Evolutionary conservation across 73 alveolate species (phyloP).

Genomic region (Stentor coeruleus): DNA sequence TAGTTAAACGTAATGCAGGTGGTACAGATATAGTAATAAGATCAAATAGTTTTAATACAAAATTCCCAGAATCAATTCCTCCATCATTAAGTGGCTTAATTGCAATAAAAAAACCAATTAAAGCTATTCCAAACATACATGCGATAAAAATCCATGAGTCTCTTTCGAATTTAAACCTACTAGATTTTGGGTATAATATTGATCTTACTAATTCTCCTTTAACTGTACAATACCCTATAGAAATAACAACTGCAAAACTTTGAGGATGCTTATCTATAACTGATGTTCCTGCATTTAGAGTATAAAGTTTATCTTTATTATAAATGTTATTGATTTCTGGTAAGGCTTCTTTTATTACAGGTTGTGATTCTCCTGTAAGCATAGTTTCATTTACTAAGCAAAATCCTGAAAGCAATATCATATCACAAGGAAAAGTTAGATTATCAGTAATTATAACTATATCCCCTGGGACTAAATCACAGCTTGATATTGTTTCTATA

Average conservation of each 20-base stretch:
- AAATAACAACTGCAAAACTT: slow-evolving; percentile 60
- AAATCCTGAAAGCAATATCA: slow-evolving; percentile 78
- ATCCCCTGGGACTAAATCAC: slow-evolving; percentile 96
- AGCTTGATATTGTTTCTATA: background rate
- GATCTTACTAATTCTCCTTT: slow-evolving; percentile 89
- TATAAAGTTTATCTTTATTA: slow-evolving; percentile 62
- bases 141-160: slow-evolving; percentile 84
- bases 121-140: slow-evolving; percentile 72
- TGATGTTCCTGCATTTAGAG: slow-evolving; percentile 88
- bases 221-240: slow-evolving; percentile 82
- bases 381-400: slow-evolving; percentile 83
- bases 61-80: background rate
- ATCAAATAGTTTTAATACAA: slow-evolving; percentile 39
- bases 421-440: slow-evolving; percentile 87
- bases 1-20: slow-evolving; percentile 72
- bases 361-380: slow-evolving; percentile 95
- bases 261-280: slow-evolving; percentile 60
- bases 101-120: slow-evolving; percentile 52
- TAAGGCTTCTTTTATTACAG: slow-evolving; percentile 71
- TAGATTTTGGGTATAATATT: slow-evolving; percentile 75
- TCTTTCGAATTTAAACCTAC: slow-evolving; percentile 75
- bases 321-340: slow-evolving; percentile 65
- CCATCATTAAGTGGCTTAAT: background rate
- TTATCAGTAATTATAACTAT: slow-evolving; percentile 72
- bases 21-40: slow-evolving; percentile 75